Conservation (phyloP, 1,284 basidiomycete species). For the Ustilago cynodontis region DNA sequence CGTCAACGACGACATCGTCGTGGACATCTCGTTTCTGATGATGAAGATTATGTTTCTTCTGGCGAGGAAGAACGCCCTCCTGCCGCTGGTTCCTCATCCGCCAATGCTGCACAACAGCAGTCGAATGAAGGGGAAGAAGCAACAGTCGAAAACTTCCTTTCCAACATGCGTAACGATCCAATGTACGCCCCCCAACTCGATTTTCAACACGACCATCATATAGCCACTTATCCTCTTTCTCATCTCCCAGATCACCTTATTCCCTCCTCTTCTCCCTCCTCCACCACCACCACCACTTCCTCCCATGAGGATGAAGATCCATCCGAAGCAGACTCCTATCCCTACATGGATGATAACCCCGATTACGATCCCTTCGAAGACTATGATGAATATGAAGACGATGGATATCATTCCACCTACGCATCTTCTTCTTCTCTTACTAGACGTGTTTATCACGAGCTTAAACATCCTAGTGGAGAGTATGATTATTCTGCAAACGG, state of each 20-base stretch:
- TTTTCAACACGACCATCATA: conserved; percentile 29
- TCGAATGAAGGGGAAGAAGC: not conserved
- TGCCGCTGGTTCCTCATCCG: too few relatives aligned
- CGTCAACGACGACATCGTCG: not conserved
- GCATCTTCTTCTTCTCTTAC: not conserved
- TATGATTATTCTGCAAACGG: not conserved
- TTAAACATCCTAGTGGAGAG: not conserved
- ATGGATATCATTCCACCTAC: conserved; percentile 11
- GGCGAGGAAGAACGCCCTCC: not conserved
- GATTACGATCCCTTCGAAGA: conserved; percentile 5
- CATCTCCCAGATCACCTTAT: conserved; percentile 8
- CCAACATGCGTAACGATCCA: conserved; percentile 29
- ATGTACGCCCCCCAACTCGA: conserved; percentile 21
- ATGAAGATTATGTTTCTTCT: not conserved
- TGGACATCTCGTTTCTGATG: not conserved
- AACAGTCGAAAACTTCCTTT: conserved; percentile 25
- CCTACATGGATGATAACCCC: not conserved
- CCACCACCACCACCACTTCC: not conserved
- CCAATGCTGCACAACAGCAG: not conserved
- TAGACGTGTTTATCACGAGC: not conserved
- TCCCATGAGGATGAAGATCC: too few relatives aligned
- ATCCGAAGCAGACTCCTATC: not conserved
- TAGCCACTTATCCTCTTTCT: conserved; percentile 27
- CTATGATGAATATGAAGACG: conserved; percentile 8
- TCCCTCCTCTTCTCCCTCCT: not conserved